Conservation (phyloP, 2,329 filamentous ascomycete species). For the Aspergillus novoparasiticus region DNA sequence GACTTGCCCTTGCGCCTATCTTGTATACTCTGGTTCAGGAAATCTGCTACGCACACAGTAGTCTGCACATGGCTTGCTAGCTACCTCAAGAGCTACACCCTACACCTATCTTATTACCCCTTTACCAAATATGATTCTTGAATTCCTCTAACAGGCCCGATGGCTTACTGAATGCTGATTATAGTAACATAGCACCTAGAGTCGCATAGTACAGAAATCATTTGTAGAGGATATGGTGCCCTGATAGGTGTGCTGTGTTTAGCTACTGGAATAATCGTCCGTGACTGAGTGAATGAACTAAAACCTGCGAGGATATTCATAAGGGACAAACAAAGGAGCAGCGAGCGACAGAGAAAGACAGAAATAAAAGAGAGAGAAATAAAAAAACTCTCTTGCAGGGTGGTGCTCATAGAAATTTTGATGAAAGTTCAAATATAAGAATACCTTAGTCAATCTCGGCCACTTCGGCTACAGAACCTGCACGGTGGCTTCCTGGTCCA, state of each 20-base stretch:
- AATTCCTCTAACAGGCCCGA: not conserved
- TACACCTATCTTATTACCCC: slow-evolving; percentile 24
- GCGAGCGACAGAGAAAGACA: not conserved
- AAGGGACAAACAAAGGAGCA: not conserved
- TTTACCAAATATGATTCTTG: not conserved
- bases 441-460: slow-evolving; percentile 22
- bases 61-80: slow-evolving; percentile 16
- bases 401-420: not conserved
- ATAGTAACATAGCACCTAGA: not conserved
- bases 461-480: slow-evolving; percentile 10
- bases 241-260: not conserved
- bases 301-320: not conserved
- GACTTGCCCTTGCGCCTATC: slow-evolving; percentile 26
- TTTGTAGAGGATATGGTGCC: not conserved
- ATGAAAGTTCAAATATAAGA: not conserved
- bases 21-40: slow-evolving; percentile 24
- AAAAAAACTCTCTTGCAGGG: no score
- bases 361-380: not conserved
- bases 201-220: not conserved
- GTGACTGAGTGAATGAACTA: not conserved
- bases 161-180: not conserved
- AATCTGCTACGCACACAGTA: slow-evolving; percentile 26
- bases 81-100: not conserved
- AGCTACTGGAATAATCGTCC: not conserved
- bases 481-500: slow-evolving; percentile 17